Base-by-base conservation (phyloP, 331 rosid species). In the Acacia pycnantha region DNA sequence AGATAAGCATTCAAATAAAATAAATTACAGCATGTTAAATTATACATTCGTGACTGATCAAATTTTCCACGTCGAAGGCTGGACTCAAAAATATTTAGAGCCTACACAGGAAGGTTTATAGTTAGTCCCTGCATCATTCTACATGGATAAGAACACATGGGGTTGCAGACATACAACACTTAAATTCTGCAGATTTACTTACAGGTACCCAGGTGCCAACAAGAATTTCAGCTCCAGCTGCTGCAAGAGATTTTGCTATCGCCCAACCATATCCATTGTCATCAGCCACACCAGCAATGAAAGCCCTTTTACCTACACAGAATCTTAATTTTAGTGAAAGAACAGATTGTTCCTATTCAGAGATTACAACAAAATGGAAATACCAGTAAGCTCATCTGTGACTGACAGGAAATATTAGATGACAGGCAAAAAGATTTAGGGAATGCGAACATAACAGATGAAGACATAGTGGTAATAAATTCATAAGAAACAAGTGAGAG, bases 131-230 rank as follows among this genome's bases (percentile, higher is more conserved):
- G 85, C 29, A 70, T 58, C 74, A 76, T 83, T 74, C 48, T 8
- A 51, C 41, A 70, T 56, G 66, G 43, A 70, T 48, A 83, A 51
- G 56, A 71, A 46, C 12, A 44, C 54, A 15, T 31, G n/a, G 43
- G 43, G 41, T 13, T 13, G 35, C 31, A 73, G 82, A 70, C 41
- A 70, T 40, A 48, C 16, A 44, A 41, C 47, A 5, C 4, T 67
- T 0, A 51, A 41, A 54, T 67, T 61, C 40, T 44, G 22, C 75
- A 29, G 76, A 61, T 81, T 50, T 77, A 89, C 98, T 89, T 84
- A 95, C 98, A 71, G 98, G 98, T 80, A 95, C 98, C 98, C 98
- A 95, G 8, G 98, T 95, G 69, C 98, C 98, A 29, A 95, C 94
- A 46, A 95, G 94, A 82, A 95, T 93, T 89, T 95, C 95, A 77